Conservation (phyloP, 306 rosid genomes). For the Trifolium pratense region DNA sequence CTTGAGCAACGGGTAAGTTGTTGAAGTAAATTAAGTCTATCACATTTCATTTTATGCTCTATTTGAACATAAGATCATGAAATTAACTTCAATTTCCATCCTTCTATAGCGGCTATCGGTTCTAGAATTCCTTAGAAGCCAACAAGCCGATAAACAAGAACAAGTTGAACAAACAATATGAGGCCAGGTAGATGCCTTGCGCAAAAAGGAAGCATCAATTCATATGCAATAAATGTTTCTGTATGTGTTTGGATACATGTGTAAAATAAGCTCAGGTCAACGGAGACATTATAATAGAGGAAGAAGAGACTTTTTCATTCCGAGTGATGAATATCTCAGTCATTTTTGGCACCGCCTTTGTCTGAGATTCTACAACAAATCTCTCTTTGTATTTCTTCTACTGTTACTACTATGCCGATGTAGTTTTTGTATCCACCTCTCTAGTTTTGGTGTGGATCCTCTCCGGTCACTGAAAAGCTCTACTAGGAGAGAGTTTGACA, state of each 20-base stretch:
- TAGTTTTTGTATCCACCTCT: slow-evolving; percentile 27
- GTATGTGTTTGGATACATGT: slow-evolving; percentile 22
- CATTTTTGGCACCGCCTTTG: slow-evolving; percentile 31
- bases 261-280: slow-evolving; percentile 36
- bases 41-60: neutral
- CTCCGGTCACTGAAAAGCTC: neutral
- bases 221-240: slow-evolving; percentile 37
- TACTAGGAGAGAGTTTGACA: neutral
- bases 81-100: slow-evolving; percentile 16
- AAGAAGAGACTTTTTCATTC: slow-evolving; percentile 41
- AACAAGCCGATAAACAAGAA: slow-evolving; percentile 61
- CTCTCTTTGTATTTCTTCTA: slow-evolving; percentile 22
- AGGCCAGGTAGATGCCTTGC: slow-evolving; percentile 26
- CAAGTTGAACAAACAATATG: slow-evolving; percentile 50
- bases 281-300: slow-evolving; percentile 27
- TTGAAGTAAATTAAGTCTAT: neutral
- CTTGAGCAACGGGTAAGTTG: slow-evolving; percentile 73
- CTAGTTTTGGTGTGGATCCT: neutral
- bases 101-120: slow-evolving; percentile 69
- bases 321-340: slow-evolving; percentile 27
- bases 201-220: slow-evolving; percentile 32
- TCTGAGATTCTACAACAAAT: slow-evolving; percentile 26
- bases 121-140: slow-evolving; percentile 72
- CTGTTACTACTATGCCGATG: slow-evolving; percentile 18
- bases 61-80: slow-evolving; percentile 28